phyloP scores from a whole-genome alignment of 257 asterid species.

The Echites panduratus region DNA sequence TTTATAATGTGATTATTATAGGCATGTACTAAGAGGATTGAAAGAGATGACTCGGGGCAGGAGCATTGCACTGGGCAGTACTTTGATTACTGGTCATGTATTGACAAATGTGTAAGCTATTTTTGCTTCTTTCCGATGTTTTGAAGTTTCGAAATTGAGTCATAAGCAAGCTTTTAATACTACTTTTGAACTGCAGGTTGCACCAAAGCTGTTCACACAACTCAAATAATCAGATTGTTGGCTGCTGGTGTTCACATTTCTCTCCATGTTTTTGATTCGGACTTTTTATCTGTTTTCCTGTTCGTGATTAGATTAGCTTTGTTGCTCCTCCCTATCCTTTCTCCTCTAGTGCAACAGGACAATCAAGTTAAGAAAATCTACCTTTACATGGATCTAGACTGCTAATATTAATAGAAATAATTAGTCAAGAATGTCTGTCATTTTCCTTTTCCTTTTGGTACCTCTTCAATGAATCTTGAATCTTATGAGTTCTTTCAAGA shows the following conservation, averaged over 20 bases:
- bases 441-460: no score
- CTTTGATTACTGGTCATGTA: constrained; percentile 33
- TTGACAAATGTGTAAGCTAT: constrained; percentile 29
- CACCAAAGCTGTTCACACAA: neutral
- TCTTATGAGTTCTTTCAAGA: no score
- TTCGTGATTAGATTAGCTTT: no score
- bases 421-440: no score
- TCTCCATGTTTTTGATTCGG: neutral
- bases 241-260: neutral
- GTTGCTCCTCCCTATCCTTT: no score
- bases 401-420: no score
- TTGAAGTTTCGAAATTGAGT: neutral
- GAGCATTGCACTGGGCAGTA: constrained; percentile 41
- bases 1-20: constrained; percentile 15
- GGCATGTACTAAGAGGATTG: constrained; percentile 61
- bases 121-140: neutral
- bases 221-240: neutral
- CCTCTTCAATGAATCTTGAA: no score
- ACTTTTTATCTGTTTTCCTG: no score
- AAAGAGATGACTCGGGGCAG: constrained; percentile 27
- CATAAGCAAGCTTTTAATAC: neutral
- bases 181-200: neutral
- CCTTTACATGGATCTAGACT: no score
- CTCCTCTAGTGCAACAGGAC: no score
- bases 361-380: no score